These are phyloP conservation scores for Acacia crassicarpa DNA, from an alignment of 306 rosid genomes.

Conservation along the genomic window DNA sequence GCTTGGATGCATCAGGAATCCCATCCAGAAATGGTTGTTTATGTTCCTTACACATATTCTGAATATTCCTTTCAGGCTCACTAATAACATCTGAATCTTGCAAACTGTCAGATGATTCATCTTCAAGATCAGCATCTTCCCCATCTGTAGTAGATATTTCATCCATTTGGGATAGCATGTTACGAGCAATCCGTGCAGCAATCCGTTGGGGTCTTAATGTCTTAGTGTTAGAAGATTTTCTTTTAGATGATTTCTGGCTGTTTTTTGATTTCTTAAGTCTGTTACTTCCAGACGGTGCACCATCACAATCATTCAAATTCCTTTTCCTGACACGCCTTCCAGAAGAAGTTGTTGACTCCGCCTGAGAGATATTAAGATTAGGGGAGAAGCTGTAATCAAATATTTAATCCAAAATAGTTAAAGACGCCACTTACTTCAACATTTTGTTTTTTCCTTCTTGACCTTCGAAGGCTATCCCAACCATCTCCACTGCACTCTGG, in stretches of 20 bases:
- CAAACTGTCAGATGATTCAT: constrained; percentile 63
- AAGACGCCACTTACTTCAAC: constrained; percentile 41
- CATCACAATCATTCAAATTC: constrained; percentile 61
- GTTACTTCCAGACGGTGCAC: constrained; percentile 45
- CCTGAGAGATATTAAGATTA: constrained; percentile 48
- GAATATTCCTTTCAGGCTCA: constrained; percentile 45
- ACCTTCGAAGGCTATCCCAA: constrained; percentile 70
- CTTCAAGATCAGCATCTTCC: constrained; percentile 58
- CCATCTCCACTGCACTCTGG: constrained; percentile 62
- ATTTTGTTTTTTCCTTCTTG: constrained; percentile 70
- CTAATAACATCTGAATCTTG: constrained; percentile 46
- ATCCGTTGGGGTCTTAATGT: constrained; percentile 62
- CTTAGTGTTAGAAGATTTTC: constrained; percentile 60
- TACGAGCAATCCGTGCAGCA: constrained; percentile 81
- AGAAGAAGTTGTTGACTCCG: constrained; percentile 47
- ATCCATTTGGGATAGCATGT: constrained; percentile 56
- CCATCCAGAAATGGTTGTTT: constrained; percentile 40
- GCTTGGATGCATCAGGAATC: constrained; percentile 36
- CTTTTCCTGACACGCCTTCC: constrained; percentile 80
- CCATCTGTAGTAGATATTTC: constrained; percentile 69
- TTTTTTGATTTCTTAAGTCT: constrained; percentile 55
- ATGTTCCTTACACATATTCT: constrained; percentile 32
- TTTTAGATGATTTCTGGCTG: constrained; percentile 45
- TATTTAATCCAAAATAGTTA: constrained; percentile 20
- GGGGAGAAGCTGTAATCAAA: constrained; percentile 31